A percentile compares a stretch with the other conserved stretches of the same genome.
These are phyloP conservation scores for Ascochyta koolunga DNA, from an alignment of 2,329 filamentous ascomycete species.

Conservation along the genomic window DNA sequence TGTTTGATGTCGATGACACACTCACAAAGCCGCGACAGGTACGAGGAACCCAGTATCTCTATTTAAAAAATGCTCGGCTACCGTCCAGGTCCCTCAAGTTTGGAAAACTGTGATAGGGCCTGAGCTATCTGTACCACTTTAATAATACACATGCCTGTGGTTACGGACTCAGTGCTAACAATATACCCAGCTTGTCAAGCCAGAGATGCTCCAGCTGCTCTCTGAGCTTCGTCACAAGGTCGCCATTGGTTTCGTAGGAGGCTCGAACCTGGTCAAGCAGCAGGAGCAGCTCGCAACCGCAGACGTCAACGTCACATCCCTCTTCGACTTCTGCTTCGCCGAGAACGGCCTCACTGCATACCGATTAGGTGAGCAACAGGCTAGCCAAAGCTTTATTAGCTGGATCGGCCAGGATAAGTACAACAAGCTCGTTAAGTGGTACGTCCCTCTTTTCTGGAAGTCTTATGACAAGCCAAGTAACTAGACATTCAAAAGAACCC, in stretches of 20 bases:
- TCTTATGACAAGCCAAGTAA: neutral
- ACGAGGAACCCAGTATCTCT: conserved; percentile 1
- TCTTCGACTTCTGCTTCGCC: conserved; percentile 98
- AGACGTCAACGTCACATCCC: conserved; percentile 71
- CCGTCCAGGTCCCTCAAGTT: neutral
- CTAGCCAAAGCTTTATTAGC: conserved; percentile 84
- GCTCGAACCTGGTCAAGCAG: conserved; percentile 90
- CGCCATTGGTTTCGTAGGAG: conserved; percentile 90
- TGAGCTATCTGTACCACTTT: neutral
- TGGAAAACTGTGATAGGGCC: neutral
- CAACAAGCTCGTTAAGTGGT: conserved; percentile 74
- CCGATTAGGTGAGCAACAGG: conserved; percentile 77
- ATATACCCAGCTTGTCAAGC: conserved; percentile 64
- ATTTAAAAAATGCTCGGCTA: neutral
- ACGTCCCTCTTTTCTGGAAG: conserved; percentile 12
- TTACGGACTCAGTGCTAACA: conserved; percentile 17
- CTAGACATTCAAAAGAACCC: neutral
- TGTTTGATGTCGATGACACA: conserved; percentile 97
- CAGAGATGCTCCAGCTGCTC: conserved; percentile 84
- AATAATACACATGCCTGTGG: no score
- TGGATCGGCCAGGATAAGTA: conserved; percentile 88
- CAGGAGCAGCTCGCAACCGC: conserved; percentile 86
- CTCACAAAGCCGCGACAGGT: conserved; percentile 83
- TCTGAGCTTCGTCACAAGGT: conserved; percentile 81
- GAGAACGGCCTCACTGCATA: conserved; percentile 96